Base-by-base conservation (phyloP, 192 early-diverging fungal genomes). In the Linnemannia schmuckeri region DNA sequence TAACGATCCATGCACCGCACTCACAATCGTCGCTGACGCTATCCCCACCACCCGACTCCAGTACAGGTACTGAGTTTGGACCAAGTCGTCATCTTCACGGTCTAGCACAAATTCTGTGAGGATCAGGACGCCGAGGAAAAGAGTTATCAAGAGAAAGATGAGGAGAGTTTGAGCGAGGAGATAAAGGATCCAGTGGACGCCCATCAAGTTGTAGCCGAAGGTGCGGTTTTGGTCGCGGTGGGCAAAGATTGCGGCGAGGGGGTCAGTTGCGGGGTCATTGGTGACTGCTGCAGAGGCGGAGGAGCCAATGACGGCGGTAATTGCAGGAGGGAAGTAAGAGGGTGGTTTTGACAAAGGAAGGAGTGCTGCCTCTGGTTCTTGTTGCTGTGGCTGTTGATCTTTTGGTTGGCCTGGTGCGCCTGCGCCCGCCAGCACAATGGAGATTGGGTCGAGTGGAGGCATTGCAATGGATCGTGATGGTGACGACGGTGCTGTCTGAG, bases 51-150 rank as follows among this genome's bases (percentile, higher is more conserved):
- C 76, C 3, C 85, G 75, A 5, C 70, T 76, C 85, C 79, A 87
- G 68, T 74, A 87, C 8, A 74, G 63, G 9, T 18, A 75, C 44
- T 40, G 68, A 6, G 69, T 55, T 10, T 81, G 54, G 12, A 41
- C 76, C 10, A 70, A 38, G 4, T 87, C 76, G 1, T 81, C 85
- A 12, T 87, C 85, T 42, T 87, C 85, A 7, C 42, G 70, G 54
- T 87, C 85, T 15, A 87, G 76, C 7, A 81, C 80, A 70, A 77
- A 87, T 55, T 87, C 85, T 27, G 85, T 87, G 40, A 87, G 27
- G 54, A 87, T 78, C 47, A 87, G 38, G 35, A 87, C 85, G 13
- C 85, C 85, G 46, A 87, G 27, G 30, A 87, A 81, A 6, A 87
- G 72, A 6, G 52, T 68, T 0, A 76, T 4, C n/a, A 81, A 49